Percentiles rank a stretch among this genome's conserved stretches.
Conservation (phyloP, 1,284 basidiomycete genomes). For the Afroboletus lepidellus region DNA sequence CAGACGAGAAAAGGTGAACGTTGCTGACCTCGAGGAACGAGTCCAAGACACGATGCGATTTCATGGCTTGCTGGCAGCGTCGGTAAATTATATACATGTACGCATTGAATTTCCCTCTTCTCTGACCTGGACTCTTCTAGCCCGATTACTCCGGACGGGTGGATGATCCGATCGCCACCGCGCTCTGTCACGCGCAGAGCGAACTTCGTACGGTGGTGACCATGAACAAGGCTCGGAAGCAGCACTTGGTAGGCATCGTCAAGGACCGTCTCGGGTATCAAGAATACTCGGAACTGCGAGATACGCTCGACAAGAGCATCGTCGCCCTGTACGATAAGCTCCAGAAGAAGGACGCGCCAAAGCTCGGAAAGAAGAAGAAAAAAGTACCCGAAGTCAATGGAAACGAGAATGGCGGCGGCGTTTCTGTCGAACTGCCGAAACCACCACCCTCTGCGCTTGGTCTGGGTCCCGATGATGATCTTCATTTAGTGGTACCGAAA, state of each 20-base stretch:
- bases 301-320: constrained; percentile 83
- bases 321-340: constrained; percentile 66
- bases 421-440: constrained; percentile 35
- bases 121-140: constrained; percentile 40
- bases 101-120: neutral
- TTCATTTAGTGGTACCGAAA: constrained; percentile 65
- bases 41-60: constrained; percentile 70
- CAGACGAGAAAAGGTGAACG: constrained; percentile 70
- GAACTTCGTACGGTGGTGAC: constrained; percentile 75
- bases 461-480: constrained; percentile 64
- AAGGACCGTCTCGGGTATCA: constrained; percentile 86
- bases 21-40: constrained; percentile 66
- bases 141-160: constrained; percentile 76
- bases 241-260: constrained; percentile 74
- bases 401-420: constrained; percentile 33
- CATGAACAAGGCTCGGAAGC: constrained; percentile 81
- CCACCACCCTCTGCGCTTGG: constrained; percentile 67
- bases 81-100: constrained; percentile 42
- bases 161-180: constrained; percentile 91
- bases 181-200: constrained; percentile 86
- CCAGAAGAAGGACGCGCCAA: constrained; percentile 72
- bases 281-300: constrained; percentile 80
- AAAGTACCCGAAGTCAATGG: constrained; percentile 47
- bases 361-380: constrained; percentile 69
- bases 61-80: constrained; percentile 59